These are phyloP conservation scores for Fusarium burgessii DNA, from an alignment of 2,329 filamentous ascomycete species.

Conservation along the genomic window DNA sequence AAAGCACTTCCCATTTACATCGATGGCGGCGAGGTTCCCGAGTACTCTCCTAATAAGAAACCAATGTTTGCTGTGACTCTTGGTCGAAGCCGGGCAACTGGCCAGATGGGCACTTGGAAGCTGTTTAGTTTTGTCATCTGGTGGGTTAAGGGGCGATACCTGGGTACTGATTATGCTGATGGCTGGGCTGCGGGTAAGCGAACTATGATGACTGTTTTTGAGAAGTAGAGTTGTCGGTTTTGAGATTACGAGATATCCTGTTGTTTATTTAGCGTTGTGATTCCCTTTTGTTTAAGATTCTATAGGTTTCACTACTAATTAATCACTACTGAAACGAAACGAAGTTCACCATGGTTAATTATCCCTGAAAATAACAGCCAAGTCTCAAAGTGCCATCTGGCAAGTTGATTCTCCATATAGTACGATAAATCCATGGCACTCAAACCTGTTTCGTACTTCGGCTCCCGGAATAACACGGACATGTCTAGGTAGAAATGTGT, in stretches of 20 bases:
- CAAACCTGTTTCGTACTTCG: too few relatives aligned
- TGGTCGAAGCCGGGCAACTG: slow-evolving; percentile 55
- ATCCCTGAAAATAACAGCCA: neutral
- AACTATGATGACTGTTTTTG: slow-evolving; percentile 48
- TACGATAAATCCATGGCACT: neutral
- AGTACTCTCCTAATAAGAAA: slow-evolving; percentile 49
- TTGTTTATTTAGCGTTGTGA: neutral
- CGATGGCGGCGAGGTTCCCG: slow-evolving; percentile 44
- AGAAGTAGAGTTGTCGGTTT: slow-evolving; percentile 43
- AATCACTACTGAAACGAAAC: neutral
- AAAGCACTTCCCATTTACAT: slow-evolving; percentile 53
- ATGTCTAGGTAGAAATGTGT: neutral
- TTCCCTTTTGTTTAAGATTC: slow-evolving; percentile 2
- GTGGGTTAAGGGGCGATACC: slow-evolving; percentile 53
- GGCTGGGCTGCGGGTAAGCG: slow-evolving; percentile 52
- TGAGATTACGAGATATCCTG: neutral
- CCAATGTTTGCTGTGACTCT: slow-evolving; percentile 54
- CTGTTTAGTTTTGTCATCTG: slow-evolving; percentile 55
- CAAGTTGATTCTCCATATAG: neutral
- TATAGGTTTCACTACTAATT: neutral
- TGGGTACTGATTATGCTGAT: slow-evolving; percentile 52
- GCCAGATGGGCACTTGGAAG: slow-evolving; percentile 54
- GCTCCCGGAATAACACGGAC: neutral
- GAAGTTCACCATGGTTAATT: too few relatives aligned
- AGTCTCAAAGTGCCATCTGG: neutral